Base-by-base conservation (phyloP, 768 basidiomycete species). In the Phanerochaete carnosa region DNA sequence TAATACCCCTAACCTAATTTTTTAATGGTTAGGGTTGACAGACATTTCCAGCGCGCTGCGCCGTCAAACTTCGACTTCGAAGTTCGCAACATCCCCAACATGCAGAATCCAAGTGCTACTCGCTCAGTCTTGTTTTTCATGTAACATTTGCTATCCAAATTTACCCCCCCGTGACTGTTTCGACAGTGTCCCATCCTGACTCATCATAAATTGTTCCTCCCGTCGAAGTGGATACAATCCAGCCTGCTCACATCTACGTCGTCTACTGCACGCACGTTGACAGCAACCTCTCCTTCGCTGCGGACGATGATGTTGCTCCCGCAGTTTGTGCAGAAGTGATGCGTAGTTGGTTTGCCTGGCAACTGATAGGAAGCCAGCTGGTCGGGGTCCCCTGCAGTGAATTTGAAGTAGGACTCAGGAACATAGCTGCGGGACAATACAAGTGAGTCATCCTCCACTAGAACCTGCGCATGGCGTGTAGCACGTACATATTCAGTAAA, bases 291-390 rank as follows among this genome's bases (percentile, higher is more conserved):
- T 19, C 30, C 54, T 13, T 37, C 15, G 37, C 29, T 55, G 2
- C n/a, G 37, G 6, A 55, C 35, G 12, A 55, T 55, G 23, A 55
- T 55, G 54, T 55, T 55, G 23, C 54, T 55, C 11, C 54, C 54
- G n/a, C 54, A 55, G 25, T 13, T 55, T 2, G 54, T 8, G 54
- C 54, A 55, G 35, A 55, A 55, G 16, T 55, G 54, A 29, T 55
- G 54, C 32, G n/a, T 55, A 9, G 54, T 55, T 9, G 7, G 9
- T 37, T 55, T 55, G 35, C 35, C 26, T 7, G 22, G 37, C 15
- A 55, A 37, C n/a, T 43, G 54, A 26, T 55, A 55, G 12, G 26
- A 32, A 5, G 54, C 23, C 3, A 55, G 54, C 22, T 55, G n/a
- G 22, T 39, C 35, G 15, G 35, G 23, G 3, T 39, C 19, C 11